Evolutionary conservation across 352 stramenopile genomes (phyloP), one percentile per base, ranked within the genome.

Genomic region (Globisporangium spinosum): DNA sequence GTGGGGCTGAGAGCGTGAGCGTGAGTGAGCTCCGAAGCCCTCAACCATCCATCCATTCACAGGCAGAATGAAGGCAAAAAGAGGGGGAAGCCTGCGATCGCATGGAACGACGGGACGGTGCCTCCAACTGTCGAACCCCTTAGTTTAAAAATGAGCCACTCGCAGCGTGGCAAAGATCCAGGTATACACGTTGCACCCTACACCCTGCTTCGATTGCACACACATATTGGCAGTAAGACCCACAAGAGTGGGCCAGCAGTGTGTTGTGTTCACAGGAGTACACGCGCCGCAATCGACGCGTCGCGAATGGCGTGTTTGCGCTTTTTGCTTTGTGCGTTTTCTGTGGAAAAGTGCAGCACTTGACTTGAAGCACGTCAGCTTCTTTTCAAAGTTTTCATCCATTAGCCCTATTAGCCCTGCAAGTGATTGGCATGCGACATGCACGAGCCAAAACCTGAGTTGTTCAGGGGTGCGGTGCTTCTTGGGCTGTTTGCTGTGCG

Each of bases 101-200:
- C n/a, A 45, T 22, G 13, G 53, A 38, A 58, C 53, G 53, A 22
- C 23, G 56, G 55, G 56, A 47, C 56, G 8, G 27, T 40, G 56
- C 20, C 20, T 47, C 56, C 56, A 61, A 61, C 56, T 61, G 56
- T 61, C 56, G n/a, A 61, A 61, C 56, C 56, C 20, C n/a, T 12
- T 29, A 1, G 17, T 43, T 61, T 47, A 45, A 61, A 61, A 60
- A 27, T 34, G 27, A 60, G 7, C 29, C 55, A 43, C 43, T 51
- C 17, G 17, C 17, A 51, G 43, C 1, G 3, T 49, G 40, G 4
- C 15, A 49, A 49, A 51, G 15, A 51, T 51, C 43, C 43, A 51
- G 43, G 43, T 51, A 23, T 51, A 51, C 49, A 56, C n/a, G 56
- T 47, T 61, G 56, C 56, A 43, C 55, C 17, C 25, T 58, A 35